Base-by-base conservation (phyloP, 495 filamentous ascomycete species). In the Neurospora sp. region DNA sequence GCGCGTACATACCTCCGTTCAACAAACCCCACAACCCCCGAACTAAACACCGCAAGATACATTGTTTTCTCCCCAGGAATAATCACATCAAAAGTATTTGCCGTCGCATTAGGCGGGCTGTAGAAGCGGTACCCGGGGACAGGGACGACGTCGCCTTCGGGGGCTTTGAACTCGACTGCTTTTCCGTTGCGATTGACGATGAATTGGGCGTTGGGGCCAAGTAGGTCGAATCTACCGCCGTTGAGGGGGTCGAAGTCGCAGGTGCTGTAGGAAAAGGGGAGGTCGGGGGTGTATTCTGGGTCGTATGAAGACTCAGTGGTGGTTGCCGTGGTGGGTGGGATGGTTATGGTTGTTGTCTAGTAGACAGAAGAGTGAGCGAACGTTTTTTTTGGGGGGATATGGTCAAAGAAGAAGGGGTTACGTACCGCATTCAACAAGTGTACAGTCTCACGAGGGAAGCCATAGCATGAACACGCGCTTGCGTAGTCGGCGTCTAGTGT, bases 401-500 rank as follows among this genome's bases (percentile, higher is more conserved):
- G 41, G 41, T 18, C 16, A 7, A 18, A 20, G 9, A 49, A 8
- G 42, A 3, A 20, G 44, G 9, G 44, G 0, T 3, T 20, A 38
- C 39, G 1, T 46, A 70, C 54, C 62, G 20, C 37, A n/a, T 72
- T 46, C 5, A 35, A 14, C 8, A 72, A 73, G 3, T n/a, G 0
- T 3, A 27, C 35, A 23, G 74, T 69, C 11, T 49, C n/a, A 20
- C 18, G 18, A 4, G 44, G n/a, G 11, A 75, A 69, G 0, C 74
- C 71, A 39, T 44, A 76, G 72, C 75, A 78, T 20, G 73, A 75
- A 72, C 77, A 78, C 44, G 77, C 77, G 27, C 74, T 77, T 72
- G 72, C 39, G 39, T 77, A 78, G 11, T 69, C 10, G 1, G 70
- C 69, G 7, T 69, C 10, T 12, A 39, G 38, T 18, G 70, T 35